Percentiles rank a stretch among this genome's conserved stretches.
Evolutionary conservation across 257 asterid species (phyloP).

Genomic region (Jasminum sambac): DNA sequence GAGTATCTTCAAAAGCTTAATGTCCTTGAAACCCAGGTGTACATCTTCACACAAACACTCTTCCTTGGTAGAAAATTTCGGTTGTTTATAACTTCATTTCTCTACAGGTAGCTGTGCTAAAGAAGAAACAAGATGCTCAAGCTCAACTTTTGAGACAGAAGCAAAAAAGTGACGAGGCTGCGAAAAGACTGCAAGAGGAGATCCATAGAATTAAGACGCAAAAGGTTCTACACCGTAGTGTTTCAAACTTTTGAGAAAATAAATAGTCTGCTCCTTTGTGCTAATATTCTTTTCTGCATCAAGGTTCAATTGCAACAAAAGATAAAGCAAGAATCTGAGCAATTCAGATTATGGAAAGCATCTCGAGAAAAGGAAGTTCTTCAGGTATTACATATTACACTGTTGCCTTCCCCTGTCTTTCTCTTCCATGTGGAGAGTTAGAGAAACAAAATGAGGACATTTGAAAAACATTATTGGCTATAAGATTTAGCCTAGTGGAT

Average conservation of each 20-base stretch:
- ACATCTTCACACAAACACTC: constrained; percentile 5
- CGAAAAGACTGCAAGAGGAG: constrained; percentile 80
- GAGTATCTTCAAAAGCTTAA: constrained; percentile 95
- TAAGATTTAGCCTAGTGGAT: not conserved
- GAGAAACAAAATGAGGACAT: not conserved
- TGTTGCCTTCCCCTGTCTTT: not conserved
- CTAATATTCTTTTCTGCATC: constrained; percentile 31
- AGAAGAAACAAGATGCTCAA: constrained; percentile 98
- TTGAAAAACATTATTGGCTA: not conserved
- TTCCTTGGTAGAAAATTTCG: not conserved
- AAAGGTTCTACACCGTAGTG: constrained; percentile 52
- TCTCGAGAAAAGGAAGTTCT: constrained; percentile 96
- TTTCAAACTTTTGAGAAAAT: constrained; percentile 14
- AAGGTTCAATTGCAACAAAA: constrained; percentile 98
- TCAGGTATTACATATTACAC: constrained; percentile 53
- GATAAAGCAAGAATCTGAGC: constrained; percentile 98
- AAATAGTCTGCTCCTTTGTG: constrained; percentile 13
- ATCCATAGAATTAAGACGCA: constrained; percentile 91
- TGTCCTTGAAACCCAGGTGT: constrained; percentile 93
- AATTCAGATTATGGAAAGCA: constrained; percentile 94
- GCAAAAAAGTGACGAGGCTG: constrained; percentile 96
- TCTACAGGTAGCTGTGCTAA: constrained; percentile 79
- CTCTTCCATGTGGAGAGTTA: constrained; percentile 7
- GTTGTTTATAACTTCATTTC: constrained; percentile 22
- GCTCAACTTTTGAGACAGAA: constrained; percentile 92